Evolutionary conservation across 306 rosid species (phyloP), one percentile per base, ranked within the genome.

Genomic region (Canavalia ensiformis): DNA sequence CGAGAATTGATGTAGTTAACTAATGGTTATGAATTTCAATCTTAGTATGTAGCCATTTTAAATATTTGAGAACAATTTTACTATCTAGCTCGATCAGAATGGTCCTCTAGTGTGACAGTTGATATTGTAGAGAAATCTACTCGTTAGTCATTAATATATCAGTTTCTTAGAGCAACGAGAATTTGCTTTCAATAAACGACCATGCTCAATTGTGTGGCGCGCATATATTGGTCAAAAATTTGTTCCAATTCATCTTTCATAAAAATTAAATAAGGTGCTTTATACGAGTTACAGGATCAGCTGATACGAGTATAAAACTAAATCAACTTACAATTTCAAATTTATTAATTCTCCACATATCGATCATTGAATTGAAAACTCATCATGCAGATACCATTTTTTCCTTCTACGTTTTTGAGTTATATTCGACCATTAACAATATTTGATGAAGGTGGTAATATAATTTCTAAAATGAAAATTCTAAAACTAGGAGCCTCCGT

Each of bases 391-490:
- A 47, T 49, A 18, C 8, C 0, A 4, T n/a, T 18, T 63, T 31
- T 42, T 31, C 8, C 18, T 28, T 54, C 59, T 28, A 28, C 49
- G 59, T 47, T 73, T 18, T 52, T 34, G 50, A 68, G 62, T 69
- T 39, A 63, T 56, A 62, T 64, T 51, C 50, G 44, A 47, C 25
- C 29, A 46, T 33, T 41, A 37, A 41, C 13, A 49, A 72, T 49
- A 49, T 57, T 69, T 18, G 57, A n/a, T 39, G 60, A 1, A 68
- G 47, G 39, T 39, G 25, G 25, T 49, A 76, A 62, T n/a, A 59
- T 25, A 72, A 4, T 42, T 72, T 84, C 63, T 31, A 8, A 52
- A 49, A 42, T 55, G 45, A 8, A 62, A 74, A 69, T 28, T 75
- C 42, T 72, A n/a, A 64, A 62, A 29, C 76, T 45, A 49, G 68